phyloP scores from a whole-genome alignment of 2,329 filamentous ascomycete species.

The Xylariomycetidae sp. region DNA sequence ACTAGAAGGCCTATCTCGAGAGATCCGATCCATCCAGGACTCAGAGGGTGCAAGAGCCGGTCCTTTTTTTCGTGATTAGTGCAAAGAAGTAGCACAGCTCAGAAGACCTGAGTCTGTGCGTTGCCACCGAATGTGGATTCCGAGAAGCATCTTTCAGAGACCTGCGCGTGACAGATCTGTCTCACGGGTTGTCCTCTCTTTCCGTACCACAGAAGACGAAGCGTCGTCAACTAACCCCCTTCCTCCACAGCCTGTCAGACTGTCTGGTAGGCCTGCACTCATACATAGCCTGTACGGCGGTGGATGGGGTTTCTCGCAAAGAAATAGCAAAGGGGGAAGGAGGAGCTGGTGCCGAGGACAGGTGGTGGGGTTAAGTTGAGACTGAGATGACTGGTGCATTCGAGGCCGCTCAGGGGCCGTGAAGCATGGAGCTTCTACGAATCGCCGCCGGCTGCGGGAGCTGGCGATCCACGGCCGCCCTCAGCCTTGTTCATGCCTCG shows the following conservation, averaged over 20 bases:
- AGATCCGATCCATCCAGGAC: conserved; percentile 12
- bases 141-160: conserved; percentile 11
- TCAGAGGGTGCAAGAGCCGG: conserved; percentile 11
- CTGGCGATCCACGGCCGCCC: conserved; percentile 47
- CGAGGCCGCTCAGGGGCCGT: conserved; percentile 1
- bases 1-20: conserved; percentile 20
- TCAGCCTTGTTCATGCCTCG: conserved; percentile 47
- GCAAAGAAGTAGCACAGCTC: conserved; percentile 1
- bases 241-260: conserved; percentile 19
- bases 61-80: conserved; percentile 2
- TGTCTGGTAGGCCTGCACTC: conserved; percentile 22
- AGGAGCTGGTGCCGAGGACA: conserved; percentile 20
- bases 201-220: conserved; percentile 10
- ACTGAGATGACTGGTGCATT: background rate
- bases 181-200: conserved; percentile 8
- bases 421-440: conserved; percentile 28
- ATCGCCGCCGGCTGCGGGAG: conserved; percentile 43
- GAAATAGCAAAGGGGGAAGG: conserved; percentile 18
- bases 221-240: conserved; percentile 13
- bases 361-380: conserved; percentile 7
- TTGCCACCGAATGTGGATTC: background rate
- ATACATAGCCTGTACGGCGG: conserved; percentile 16
- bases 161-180: conserved; percentile 9
- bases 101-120: background rate
- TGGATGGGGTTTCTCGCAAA: conserved; percentile 13